A percentile compares a stretch with the other conserved stretches of the same genome.
Evolutionary conservation across 2,329 filamentous ascomycete species (phyloP).

Genomic region (Monilinia polystroma): DNA sequence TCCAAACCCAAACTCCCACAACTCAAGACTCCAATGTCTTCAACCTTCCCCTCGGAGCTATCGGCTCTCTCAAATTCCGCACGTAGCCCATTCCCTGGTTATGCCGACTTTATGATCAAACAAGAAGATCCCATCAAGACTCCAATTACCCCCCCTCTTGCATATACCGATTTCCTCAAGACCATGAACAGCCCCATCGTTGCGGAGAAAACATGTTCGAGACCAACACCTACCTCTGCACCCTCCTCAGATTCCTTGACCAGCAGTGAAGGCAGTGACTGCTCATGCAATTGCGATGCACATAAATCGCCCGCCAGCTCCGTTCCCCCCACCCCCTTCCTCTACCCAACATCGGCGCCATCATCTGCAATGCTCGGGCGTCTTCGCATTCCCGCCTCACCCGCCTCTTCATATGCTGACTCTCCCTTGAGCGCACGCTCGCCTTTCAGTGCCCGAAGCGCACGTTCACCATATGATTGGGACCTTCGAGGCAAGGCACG

Average conservation of each 20-base stretch:
- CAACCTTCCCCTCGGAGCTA: conserved; percentile 60
- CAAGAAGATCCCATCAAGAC: conserved; percentile 68
- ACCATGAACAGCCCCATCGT: conserved; percentile 55
- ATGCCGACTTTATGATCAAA: conserved; percentile 62
- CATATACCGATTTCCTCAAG: conserved; percentile 92
- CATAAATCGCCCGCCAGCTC: conserved; percentile 56
- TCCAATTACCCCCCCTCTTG: conserved; percentile 84
- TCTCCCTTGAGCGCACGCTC: conserved; percentile 61
- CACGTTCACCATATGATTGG: conserved; percentile 76
- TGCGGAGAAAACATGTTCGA: conserved; percentile 44
- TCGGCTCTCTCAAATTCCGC: conserved; percentile 60
- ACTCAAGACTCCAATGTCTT: conserved; percentile 61
- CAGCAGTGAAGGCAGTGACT: conserved; percentile 50
- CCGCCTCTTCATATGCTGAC: conserved; percentile 63
- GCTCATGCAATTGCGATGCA: conserved; percentile 56
- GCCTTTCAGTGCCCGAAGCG: conserved; percentile 66
- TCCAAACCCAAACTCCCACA: conserved; percentile 57
- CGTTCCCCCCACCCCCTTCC: conserved; percentile 56
- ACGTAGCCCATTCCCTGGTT: conserved; percentile 65
- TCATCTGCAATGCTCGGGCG: conserved; percentile 57
- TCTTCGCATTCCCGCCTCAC: conserved; percentile 76
- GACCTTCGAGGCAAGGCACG: conserved; percentile 66
- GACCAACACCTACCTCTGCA: conserved; percentile 48
- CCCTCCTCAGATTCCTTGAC: conserved; percentile 42
- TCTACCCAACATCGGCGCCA: conserved; percentile 58